Percentiles rank a stretch among this genome's conserved stretches.
Evolutionary conservation across 2,329 filamentous ascomycete species (phyloP).

Genomic region (Pseudogymnoascus sp.): DNA sequence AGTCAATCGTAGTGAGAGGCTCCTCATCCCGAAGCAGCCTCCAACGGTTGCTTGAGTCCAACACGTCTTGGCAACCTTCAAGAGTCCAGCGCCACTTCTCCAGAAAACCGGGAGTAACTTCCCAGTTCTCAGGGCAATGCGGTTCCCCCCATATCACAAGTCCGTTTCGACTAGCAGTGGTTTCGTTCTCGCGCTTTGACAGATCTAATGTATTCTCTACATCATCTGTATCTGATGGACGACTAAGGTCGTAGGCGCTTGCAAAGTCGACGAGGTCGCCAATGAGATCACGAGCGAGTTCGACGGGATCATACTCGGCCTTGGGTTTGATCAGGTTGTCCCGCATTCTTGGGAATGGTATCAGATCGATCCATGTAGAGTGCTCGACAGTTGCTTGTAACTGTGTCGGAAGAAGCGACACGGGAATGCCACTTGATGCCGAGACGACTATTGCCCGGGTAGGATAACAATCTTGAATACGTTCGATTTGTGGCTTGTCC

Average conservation of each 20-base stretch:
- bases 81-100: slow-evolving; percentile 19
- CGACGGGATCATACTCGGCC: slow-evolving; percentile 17
- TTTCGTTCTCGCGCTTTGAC: slow-evolving; percentile 13
- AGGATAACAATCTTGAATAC: background rate
- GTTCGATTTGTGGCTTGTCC: background rate
- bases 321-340: slow-evolving; percentile 19
- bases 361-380: slow-evolving; percentile 15
- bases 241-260: background rate
- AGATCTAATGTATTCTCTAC: background rate
- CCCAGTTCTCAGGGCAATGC: slow-evolving; percentile 17
- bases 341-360: slow-evolving; percentile 15
- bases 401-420: slow-evolving; percentile 13
- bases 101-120: slow-evolving; percentile 18
- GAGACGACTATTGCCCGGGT: background rate
- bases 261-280: slow-evolving; percentile 17
- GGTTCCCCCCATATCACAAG: slow-evolving; percentile 21
- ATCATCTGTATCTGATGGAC: background rate
- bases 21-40: slow-evolving; percentile 17
- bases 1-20: background rate
- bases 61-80: slow-evolving; percentile 17
- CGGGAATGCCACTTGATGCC: slow-evolving; percentile 9
- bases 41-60: slow-evolving; percentile 19
- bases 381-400: slow-evolving; percentile 14
- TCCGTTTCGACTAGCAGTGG: slow-evolving; percentile 14
- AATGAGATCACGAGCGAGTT: slow-evolving; percentile 18